These are phyloP conservation scores for Fomitopsis schrenkii DNA, from an alignment of 1,284 basidiomycete genomes.

Conservation along the genomic window DNA sequence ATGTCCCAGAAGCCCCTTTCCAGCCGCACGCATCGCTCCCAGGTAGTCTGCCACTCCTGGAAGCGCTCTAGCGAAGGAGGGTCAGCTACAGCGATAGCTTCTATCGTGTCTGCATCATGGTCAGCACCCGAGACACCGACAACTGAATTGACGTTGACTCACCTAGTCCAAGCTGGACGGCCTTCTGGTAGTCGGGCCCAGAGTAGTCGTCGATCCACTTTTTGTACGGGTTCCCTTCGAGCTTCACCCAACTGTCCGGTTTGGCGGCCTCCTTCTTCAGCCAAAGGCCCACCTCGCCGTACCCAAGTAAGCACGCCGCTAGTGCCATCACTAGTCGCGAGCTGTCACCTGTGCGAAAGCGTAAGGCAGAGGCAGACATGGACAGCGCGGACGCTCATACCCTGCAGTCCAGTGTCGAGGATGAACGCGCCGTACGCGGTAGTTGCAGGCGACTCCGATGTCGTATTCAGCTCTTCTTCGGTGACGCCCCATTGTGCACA, in stretches of 20 bases:
- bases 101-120: conserved; percentile 49
- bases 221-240: conserved; percentile 70
- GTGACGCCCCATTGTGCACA: conserved; percentile 70
- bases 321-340: conserved; percentile 78
- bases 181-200: conserved; percentile 65
- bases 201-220: conserved; percentile 86
- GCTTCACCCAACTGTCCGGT: conserved; percentile 48
- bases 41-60: conserved; percentile 68
- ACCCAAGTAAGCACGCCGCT: conserved; percentile 85
- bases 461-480: conserved; percentile 52
- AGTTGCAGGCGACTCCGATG: conserved; percentile 67
- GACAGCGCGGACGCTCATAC: conserved; percentile 27
- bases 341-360: conserved; percentile 53
- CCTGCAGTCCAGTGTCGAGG: conserved; percentile 71
- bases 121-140: background rate
- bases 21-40: conserved; percentile 74
- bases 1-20: conserved; percentile 93
- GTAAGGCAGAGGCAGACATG: background rate
- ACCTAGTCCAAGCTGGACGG: conserved; percentile 74
- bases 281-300: conserved; percentile 92
- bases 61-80: conserved; percentile 64
- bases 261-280: conserved; percentile 51
- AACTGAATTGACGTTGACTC: conserved; percentile 17
- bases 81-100: conserved; percentile 55
- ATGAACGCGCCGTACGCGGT: conserved; percentile 87